A percentile compares a stretch with the other conserved stretches of the same genome.
Conservation (phyloP, 2,329 filamentous ascomycete genomes). For the Pezizomycotina sp. region DNA sequence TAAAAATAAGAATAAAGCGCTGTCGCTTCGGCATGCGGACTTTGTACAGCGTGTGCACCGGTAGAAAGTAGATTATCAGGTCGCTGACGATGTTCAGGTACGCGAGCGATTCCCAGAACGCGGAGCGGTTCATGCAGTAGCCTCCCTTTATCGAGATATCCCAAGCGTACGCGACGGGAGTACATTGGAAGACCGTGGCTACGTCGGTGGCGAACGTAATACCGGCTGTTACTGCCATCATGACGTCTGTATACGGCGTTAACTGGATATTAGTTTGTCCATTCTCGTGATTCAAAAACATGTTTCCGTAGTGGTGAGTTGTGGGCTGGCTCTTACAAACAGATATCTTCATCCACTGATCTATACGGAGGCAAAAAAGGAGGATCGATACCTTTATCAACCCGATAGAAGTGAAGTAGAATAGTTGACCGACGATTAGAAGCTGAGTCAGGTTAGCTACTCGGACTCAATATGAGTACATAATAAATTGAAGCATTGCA, state of each 20-base stretch:
- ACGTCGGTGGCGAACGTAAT: constrained; percentile 28
- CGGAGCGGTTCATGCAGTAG: constrained; percentile 34
- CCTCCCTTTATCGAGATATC: constrained; percentile 24
- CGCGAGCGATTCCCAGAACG: constrained; percentile 38
- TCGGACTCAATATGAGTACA: too few species aligned
- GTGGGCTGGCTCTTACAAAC: too few species aligned
- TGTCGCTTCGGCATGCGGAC: constrained; percentile 35
- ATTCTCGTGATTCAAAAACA: too few species aligned
- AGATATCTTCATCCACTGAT: constrained; percentile 26
- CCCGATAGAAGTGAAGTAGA: constrained; percentile 30
- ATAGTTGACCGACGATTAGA: constrained; percentile 27
- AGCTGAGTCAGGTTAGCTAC: too few species aligned
- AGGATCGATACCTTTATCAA: constrained; percentile 32
- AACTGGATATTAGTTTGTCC: too few species aligned
- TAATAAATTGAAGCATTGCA: too few species aligned
- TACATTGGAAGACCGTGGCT: constrained; percentile 30
- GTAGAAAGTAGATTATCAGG: constrained; percentile 37
- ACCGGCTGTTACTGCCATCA: constrained; percentile 26
- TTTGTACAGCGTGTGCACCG: constrained; percentile 34
- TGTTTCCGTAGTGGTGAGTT: too few species aligned
- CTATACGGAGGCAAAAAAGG: constrained; percentile 28
- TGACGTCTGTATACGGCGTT: too few species aligned
- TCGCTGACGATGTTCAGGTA: constrained; percentile 45
- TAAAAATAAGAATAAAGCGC: constrained; percentile 32
- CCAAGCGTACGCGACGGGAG: constrained; percentile 27